Percentiles rank a stretch among this genome's conserved stretches.
phyloP scores from a whole-genome alignment of 2,329 filamentous ascomycete species.

The Pseudopyricularia javanii region DNA sequence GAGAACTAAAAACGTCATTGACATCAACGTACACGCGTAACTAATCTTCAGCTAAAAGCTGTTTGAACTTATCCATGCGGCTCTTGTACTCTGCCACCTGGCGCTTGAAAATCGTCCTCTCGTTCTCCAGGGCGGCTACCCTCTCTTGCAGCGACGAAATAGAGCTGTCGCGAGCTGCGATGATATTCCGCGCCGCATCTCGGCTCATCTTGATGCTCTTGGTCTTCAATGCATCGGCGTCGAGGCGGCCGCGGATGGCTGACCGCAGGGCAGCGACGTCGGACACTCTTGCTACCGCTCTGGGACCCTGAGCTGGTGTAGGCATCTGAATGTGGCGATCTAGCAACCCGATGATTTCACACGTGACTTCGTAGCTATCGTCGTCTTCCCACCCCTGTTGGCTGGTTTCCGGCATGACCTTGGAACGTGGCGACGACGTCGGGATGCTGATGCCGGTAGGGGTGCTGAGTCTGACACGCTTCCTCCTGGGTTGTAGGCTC shows the following conservation, averaged over 20 bases:
- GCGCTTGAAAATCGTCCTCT: background rate
- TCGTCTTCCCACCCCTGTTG: background rate
- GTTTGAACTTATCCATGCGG: background rate
- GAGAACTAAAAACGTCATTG: too few species aligned
- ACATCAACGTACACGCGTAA: too few species aligned
- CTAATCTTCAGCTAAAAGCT: background rate
- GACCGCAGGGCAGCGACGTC: constrained; percentile 12
- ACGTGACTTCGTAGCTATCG: constrained; percentile 22
- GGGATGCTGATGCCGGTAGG: constrained; percentile 1
- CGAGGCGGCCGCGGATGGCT: constrained; percentile 17
- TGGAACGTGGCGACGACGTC: background rate
- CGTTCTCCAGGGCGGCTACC: constrained; percentile 7
- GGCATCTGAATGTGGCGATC: constrained; percentile 14
- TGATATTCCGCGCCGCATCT: constrained; percentile 28
- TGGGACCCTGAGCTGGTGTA: background rate
- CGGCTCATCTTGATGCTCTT: constrained; percentile 7
- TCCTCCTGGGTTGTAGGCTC: background rate
- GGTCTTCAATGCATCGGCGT: constrained; percentile 6
- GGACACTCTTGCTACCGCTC: background rate
- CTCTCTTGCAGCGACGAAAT: constrained; percentile 8
- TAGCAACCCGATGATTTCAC: constrained; percentile 38
- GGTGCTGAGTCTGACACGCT: constrained; percentile 2
- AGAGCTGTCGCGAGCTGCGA: constrained; percentile 46
- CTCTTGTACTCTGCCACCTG: background rate
- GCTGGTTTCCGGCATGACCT: background rate